These are phyloP conservation scores for Coccomyxa sp. DNA, from an alignment of 139 green algal genomes.

Conservation along the genomic window DNA sequence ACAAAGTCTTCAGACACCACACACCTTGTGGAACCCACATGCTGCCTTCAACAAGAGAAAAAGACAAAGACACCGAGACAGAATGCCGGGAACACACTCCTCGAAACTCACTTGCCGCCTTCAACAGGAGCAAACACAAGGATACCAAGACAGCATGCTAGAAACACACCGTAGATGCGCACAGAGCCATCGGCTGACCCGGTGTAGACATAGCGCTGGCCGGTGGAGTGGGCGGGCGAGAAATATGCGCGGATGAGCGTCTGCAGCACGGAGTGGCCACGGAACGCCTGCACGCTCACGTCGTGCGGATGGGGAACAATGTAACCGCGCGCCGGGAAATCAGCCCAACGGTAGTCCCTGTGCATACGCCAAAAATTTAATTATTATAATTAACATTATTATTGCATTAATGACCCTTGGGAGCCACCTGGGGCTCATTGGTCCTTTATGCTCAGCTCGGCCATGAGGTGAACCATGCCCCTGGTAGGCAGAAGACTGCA, in stretches of 20 bases:
- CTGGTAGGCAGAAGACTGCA: too few relatives aligned
- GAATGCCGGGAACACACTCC: not conserved
- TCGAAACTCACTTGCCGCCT: not conserved
- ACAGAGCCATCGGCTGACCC: conserved; percentile 66
- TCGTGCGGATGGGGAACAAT: conserved; percentile 80
- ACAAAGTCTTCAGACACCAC: not conserved
- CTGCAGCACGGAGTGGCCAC: conserved; percentile 78
- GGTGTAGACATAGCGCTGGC: conserved; percentile 88
- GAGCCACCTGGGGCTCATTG: too few relatives aligned
- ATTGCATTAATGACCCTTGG: too few relatives aligned
- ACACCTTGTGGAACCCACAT: not conserved
- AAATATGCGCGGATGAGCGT: conserved; percentile 96
- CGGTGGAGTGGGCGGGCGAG: conserved; percentile 63
- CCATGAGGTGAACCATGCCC: too few relatives aligned
- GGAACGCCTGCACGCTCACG: conserved; percentile 76
- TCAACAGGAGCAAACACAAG: not conserved
- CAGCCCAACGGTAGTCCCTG: conserved; percentile 65
- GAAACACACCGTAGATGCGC: conserved; percentile 50
- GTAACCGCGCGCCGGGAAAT: conserved; percentile 65
- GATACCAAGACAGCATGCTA: not conserved
- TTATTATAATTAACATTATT: too few relatives aligned
- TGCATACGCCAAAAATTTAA: not conserved
- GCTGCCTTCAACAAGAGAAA: not conserved
- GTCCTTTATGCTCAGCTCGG: too few relatives aligned
- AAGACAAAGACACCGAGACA: not conserved